phyloP scores from a whole-genome alignment of 2,329 filamentous ascomycete genomes.

The Pleurostoma richardsiae region DNA sequence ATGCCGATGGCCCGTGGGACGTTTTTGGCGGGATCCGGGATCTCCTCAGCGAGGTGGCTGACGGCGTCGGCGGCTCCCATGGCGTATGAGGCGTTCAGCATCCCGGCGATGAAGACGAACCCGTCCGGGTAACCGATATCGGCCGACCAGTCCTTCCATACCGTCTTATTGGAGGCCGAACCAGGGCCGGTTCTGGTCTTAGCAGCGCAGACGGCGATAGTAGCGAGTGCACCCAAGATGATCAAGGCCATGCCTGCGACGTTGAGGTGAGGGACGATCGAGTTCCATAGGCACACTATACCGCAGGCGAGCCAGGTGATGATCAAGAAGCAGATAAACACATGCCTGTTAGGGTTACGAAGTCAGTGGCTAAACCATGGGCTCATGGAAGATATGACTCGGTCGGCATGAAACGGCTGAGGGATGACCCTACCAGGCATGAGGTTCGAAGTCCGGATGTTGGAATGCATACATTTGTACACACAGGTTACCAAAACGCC shows the following conservation, averaged over 20 bases:
- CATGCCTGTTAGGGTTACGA: neutral
- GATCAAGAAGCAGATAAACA: neutral
- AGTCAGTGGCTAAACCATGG: no score
- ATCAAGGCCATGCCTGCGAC: neutral
- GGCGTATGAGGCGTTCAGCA: neutral
- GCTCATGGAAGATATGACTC: no score
- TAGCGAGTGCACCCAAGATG: neutral
- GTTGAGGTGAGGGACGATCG: neutral
- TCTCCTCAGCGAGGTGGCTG: slow-evolving; percentile 2
- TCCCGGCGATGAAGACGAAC: neutral
- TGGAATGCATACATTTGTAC: neutral
- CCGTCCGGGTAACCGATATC: slow-evolving; percentile 1
- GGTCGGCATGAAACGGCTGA: no score
- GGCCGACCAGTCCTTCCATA: neutral
- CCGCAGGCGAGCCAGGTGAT: neutral
- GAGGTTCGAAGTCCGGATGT: neutral
- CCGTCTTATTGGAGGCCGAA: neutral
- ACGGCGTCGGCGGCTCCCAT: neutral
- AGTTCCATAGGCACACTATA: neutral
- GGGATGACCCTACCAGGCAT: neutral
- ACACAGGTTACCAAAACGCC: neutral
- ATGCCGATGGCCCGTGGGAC: slow-evolving; percentile 4
- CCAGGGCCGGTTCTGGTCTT: neutral
- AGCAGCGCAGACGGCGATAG: neutral
- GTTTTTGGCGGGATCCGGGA: neutral